Evolutionary conservation across 768 basidiomycete species (phyloP).

Genomic region (Neoboletus magnificus): DNA sequence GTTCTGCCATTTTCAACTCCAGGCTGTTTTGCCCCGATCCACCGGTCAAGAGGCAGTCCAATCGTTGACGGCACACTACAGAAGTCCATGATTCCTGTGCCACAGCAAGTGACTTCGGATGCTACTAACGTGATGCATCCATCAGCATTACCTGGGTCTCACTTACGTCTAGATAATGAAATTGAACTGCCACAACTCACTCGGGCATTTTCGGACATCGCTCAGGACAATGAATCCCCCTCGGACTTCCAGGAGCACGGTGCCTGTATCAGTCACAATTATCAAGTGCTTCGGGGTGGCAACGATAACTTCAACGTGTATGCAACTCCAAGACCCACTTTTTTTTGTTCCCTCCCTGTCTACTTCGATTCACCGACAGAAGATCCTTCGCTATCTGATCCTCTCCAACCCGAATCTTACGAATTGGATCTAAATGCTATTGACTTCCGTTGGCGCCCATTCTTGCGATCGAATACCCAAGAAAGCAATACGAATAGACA

Average conservation of each 20-base stretch:
- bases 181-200: conserved; percentile 2
- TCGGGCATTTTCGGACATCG: conserved; percentile 3
- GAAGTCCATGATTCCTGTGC: background rate
- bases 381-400: conserved; percentile 42
- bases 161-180: conserved; percentile 19
- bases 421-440: conserved; percentile 40
- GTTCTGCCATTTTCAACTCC: conserved; percentile 26
- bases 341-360: conserved; percentile 31
- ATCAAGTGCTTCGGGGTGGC: background rate
- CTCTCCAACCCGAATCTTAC: conserved; percentile 35
- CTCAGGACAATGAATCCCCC: conserved; percentile 5
- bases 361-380: conserved; percentile 54
- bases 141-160: conserved; percentile 2
- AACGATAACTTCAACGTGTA: conserved; percentile 27
- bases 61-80: background rate
- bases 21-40: conserved; percentile 16
- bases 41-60: background rate
- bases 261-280: background rate
- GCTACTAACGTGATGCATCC: conserved; percentile 10
- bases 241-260: conserved; percentile 14
- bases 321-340: conserved; percentile 49
- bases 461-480: conserved; percentile 31
- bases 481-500: background rate
- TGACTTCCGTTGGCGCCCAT: conserved; percentile 58
- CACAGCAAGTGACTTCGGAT: conserved; percentile 10